Percentiles rank a stretch among this genome's conserved stretches.
Conservation (phyloP, 2,329 filamentous ascomycete species). For the Dactylellina sp. region DNA sequence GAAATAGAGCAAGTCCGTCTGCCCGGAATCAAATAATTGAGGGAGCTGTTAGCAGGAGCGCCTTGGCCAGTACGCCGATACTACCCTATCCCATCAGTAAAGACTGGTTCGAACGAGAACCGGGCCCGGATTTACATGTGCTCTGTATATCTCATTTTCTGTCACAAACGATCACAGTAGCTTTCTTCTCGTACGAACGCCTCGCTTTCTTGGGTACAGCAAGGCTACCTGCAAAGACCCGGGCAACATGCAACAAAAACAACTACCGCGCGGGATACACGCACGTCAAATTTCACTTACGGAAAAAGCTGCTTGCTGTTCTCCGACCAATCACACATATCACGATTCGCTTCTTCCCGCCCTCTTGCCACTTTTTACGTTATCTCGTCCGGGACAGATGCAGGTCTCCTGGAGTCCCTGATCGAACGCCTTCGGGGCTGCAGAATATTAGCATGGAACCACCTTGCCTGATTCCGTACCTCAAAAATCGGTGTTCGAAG, state of each 20-base stretch:
- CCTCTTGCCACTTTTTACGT: slow-evolving; percentile 14
- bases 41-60: too few species aligned
- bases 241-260: slow-evolving; percentile 57
- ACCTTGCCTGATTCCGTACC: slow-evolving; percentile 9
- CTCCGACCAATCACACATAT: slow-evolving; percentile 49
- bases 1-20: background rate
- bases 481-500: background rate
- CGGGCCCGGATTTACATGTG: too few species aligned
- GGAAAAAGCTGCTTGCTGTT: background rate
- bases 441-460: slow-evolving; percentile 21
- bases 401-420: slow-evolving; percentile 1
- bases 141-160: too few species aligned
- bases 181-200: slow-evolving; percentile 2
- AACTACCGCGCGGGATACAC: slow-evolving; percentile 41
- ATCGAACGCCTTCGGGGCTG: slow-evolving; percentile 14
- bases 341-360: slow-evolving; percentile 53
- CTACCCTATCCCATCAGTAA: slow-evolving; percentile 35
- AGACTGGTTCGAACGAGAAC: background rate
- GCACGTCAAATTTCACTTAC: slow-evolving; percentile 14
- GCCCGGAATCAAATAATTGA: background rate
- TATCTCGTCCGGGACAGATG: slow-evolving; percentile 15
- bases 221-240: slow-evolving; percentile 11
- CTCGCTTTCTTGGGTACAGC: background rate
- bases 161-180: too few species aligned
- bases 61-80: too few species aligned